A percentile compares a stretch with the other conserved stretches of the same genome.
These are phyloP conservation scores for Mycotypha africana DNA, from an alignment of 371 early-diverging fungal species.

Conservation along the genomic window DNA sequence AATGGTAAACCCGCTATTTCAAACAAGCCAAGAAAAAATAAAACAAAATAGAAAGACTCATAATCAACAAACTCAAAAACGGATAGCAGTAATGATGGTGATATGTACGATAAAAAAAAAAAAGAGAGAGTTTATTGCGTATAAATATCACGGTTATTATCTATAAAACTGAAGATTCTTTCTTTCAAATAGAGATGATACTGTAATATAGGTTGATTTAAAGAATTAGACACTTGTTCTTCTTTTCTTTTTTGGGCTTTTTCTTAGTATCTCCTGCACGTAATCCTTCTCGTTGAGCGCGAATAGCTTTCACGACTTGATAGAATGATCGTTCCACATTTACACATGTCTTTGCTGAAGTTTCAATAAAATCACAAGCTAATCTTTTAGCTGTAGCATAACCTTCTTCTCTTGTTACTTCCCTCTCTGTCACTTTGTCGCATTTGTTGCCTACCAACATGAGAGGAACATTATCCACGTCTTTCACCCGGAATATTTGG, in stretches of 20 bases:
- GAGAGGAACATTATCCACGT: slow-evolving; percentile 72
- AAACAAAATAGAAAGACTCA: too few species aligned
- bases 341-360: slow-evolving; percentile 79
- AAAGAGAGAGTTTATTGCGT: too few species aligned
- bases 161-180: too few species aligned
- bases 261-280: slow-evolving; percentile 11
- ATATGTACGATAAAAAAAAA: too few species aligned
- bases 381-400: slow-evolving; percentile 63
- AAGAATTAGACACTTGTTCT: slow-evolving; percentile 28
- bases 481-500: slow-evolving; percentile 80
- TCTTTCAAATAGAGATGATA: too few species aligned
- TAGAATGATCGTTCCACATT: slow-evolving; percentile 72
- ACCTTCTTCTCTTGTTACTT: slow-evolving; percentile 73
- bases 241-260: slow-evolving; percentile 31
- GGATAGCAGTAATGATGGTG: too few species aligned
- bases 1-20: too few species aligned
- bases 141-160: too few species aligned
- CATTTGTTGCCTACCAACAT: slow-evolving; percentile 91
- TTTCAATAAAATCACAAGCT: slow-evolving; percentile 73
- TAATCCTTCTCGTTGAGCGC: slow-evolving; percentile 40
- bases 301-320: slow-evolving; percentile 54
- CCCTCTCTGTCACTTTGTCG: slow-evolving; percentile 70
- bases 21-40: too few species aligned
- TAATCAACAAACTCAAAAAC: too few species aligned
- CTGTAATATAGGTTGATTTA: too few species aligned